These are phyloP conservation scores for Tetraselmis striata DNA, from an alignment of 139 green algal species.

Conservation along the genomic window DNA sequence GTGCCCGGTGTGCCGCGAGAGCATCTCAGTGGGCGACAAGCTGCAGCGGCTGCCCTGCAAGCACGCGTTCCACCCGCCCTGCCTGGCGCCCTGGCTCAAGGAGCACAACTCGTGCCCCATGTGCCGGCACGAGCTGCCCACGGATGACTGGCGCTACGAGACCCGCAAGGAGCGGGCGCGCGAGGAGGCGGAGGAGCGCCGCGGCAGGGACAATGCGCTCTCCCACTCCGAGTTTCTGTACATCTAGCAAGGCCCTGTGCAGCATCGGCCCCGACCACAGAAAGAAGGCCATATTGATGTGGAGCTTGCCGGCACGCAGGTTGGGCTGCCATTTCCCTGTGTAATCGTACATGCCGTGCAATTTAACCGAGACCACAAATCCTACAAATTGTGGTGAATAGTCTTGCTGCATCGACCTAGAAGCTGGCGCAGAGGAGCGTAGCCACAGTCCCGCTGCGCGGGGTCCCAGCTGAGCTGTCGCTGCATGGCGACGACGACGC, in stretches of 20 bases:
- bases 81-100: slow-evolving; percentile 67
- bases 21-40: slow-evolving; percentile 45
- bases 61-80: slow-evolving; percentile 66
- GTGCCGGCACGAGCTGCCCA: slow-evolving; percentile 59
- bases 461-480: too few species aligned
- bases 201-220: slow-evolving; percentile 60
- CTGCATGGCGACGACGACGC: too few species aligned
- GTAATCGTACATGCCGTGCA: too few species aligned
- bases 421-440: too few species aligned
- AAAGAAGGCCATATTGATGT: too few species aligned
- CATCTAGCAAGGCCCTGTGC: slow-evolving; percentile 27
- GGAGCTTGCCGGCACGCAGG: too few species aligned
- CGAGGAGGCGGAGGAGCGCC: slow-evolving; percentile 43
- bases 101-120: slow-evolving; percentile 70
- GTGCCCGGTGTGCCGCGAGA: slow-evolving; percentile 46
- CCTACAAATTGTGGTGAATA: too few species aligned
- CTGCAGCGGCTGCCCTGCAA: slow-evolving; percentile 61
- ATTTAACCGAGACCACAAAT: too few species aligned
- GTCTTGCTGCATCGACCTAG: too few species aligned
- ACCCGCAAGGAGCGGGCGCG: slow-evolving; percentile 54
- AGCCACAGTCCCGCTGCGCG: too few species aligned
- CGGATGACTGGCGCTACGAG: slow-evolving; percentile 68
- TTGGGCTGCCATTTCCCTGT: too few species aligned
- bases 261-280: too few species aligned
- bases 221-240: slow-evolving; percentile 75